A percentile compares a stretch with the other conserved stretches of the same genome.
Evolutionary conservation across 2,329 filamentous ascomycete genomes (phyloP).

Genomic region (Fusarium brevicatenulatum): DNA sequence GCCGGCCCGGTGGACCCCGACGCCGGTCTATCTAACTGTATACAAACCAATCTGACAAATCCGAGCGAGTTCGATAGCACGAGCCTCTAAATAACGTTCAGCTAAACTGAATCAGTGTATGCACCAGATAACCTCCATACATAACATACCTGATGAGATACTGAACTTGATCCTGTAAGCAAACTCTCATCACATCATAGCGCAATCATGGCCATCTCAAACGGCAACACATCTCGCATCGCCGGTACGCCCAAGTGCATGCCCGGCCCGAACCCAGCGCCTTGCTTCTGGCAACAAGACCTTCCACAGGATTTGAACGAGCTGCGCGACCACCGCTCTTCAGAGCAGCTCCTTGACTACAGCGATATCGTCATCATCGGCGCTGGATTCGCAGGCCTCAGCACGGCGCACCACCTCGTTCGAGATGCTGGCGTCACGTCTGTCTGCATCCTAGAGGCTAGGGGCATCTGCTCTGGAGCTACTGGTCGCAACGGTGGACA

Average conservation of each 20-base stretch:
- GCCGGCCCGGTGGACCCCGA: background rate
- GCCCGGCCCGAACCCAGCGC: background rate
- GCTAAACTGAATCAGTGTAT: background rate
- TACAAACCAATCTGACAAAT: background rate
- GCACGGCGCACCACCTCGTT: background rate
- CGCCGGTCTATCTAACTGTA: background rate
- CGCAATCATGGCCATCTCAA: slow-evolving; percentile 1
- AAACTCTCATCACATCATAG: background rate
- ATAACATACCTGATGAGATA: background rate
- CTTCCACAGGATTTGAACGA: background rate
- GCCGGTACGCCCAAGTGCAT: slow-evolving; percentile 3
- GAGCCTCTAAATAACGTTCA: background rate
- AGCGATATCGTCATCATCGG: slow-evolving; percentile 4
- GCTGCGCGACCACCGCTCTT: background rate
- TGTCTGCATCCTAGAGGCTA: background rate
- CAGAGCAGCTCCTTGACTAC: background rate
- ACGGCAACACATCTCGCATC: background rate
- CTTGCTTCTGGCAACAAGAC: background rate
- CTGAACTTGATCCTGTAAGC: background rate
- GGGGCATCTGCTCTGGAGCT: background rate
- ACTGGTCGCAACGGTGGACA: slow-evolving; percentile 6
- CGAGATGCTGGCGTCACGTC: background rate
- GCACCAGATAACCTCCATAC: background rate
- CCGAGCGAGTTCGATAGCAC: background rate
- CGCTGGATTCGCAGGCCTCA: background rate